Percentiles rank a stretch among this genome's conserved stretches.
Conservation (phyloP, 805 yeast genomes). For the Metschnikowia borealis region DNA sequence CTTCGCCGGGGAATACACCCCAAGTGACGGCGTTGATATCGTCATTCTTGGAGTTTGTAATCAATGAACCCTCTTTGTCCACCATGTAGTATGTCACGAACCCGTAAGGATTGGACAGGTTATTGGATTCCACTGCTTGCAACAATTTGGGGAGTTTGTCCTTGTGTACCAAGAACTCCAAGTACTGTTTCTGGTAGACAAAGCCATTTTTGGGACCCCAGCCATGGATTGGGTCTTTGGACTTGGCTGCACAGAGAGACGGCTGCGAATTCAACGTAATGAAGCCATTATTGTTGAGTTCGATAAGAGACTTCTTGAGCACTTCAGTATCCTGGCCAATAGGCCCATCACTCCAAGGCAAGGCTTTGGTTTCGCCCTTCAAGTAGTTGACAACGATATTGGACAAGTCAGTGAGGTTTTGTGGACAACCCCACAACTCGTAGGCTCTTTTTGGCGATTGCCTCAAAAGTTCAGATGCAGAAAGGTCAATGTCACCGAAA, state of each 20-base stretch:
- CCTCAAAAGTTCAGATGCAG: constrained; percentile 74
- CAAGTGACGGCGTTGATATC: constrained; percentile 95
- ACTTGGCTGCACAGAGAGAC: constrained; percentile 73
- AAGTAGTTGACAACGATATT: constrained; percentile 65
- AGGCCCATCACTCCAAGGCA: constrained; percentile 97
- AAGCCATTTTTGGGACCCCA: constrained; percentile 96
- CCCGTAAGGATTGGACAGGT: constrained; percentile 33
- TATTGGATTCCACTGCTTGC: constrained; percentile 41
- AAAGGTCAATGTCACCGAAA: constrained; percentile 82
- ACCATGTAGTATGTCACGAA: constrained; percentile 78
- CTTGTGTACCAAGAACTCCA: constrained; percentile 78
- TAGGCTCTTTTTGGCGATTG: constrained; percentile 77
- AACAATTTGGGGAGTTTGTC: constrained; percentile 34
- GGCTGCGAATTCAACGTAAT: constrained; percentile 93
- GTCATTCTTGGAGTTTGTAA: constrained; percentile 67
- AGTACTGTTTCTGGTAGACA: constrained; percentile 90
- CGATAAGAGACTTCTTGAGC: constrained; percentile 54
- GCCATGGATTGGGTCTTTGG: constrained; percentile 70
- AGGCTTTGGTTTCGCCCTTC: constrained; percentile 61
- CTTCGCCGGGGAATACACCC: constrained; percentile 94
- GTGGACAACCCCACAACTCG: constrained; percentile 87
- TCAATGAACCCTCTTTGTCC: constrained; percentile 50
- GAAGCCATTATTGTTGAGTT: constrained; percentile 63
- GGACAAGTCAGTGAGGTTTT: constrained; percentile 53
- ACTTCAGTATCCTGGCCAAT: constrained; percentile 69